phyloP scores from a whole-genome alignment of 2,329 filamentous ascomycete genomes.

The Chaetothyriales sp. region DNA sequence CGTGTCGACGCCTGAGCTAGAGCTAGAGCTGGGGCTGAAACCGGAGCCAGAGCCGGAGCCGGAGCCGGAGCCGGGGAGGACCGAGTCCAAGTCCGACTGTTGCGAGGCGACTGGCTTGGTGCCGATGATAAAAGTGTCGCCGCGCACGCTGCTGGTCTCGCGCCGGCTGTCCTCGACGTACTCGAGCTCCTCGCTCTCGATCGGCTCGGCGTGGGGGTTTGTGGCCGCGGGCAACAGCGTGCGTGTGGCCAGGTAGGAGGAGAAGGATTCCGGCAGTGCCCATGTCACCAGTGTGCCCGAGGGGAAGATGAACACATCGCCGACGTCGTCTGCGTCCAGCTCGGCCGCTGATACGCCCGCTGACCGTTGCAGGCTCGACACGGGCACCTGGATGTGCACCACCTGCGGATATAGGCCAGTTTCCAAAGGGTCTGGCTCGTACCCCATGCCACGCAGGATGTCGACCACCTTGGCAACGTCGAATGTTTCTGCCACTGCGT shows the following conservation, averaged over 20 bases:
- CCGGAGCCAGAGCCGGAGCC: conserved; percentile 16
- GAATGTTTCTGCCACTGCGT: conserved; percentile 54
- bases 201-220: conserved; percentile 51
- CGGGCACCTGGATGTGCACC: conserved; percentile 41
- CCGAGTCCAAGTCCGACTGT: neutral
- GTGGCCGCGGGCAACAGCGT: conserved; percentile 63
- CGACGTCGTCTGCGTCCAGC: conserved; percentile 36
- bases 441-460: conserved; percentile 43
- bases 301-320: conserved; percentile 90
- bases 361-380: conserved; percentile 31
- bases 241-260: conserved; percentile 52
- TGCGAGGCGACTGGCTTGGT: conserved; percentile 39
- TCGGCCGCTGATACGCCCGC: conserved; percentile 26
- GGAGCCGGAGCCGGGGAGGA: conserved; percentile 7
- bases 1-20: conserved; percentile 31
- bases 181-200: conserved; percentile 82
- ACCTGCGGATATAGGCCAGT: conserved; percentile 52
- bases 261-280: conserved; percentile 64
- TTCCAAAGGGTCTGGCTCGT: conserved; percentile 45
- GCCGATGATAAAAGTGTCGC: conserved; percentile 78
- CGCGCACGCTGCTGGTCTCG: conserved; percentile 63
- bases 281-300: conserved; percentile 88
- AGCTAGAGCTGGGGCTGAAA: conserved; percentile 16
- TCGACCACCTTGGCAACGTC: conserved; percentile 42
- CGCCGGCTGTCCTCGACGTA: conserved; percentile 61